A percentile compares a stretch with the other conserved stretches of the same genome.
phyloP scores from a whole-genome alignment of 805 yeast species.

The Blastobotrys chiropterorum region DNA sequence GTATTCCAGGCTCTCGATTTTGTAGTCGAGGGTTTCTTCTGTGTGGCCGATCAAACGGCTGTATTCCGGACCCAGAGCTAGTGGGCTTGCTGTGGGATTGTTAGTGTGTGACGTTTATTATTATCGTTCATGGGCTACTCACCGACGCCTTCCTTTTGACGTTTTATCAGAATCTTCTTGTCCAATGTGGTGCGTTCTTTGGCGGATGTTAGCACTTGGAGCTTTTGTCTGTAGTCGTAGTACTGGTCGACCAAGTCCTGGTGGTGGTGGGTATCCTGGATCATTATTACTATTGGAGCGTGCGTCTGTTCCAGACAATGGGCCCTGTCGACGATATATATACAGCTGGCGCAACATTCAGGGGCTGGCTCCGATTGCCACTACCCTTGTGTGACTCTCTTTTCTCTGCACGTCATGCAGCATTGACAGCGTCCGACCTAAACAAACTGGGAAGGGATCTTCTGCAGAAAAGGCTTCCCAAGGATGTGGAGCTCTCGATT shows the following conservation, averaged over 20 bases:
- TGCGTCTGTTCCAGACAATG: neutral
- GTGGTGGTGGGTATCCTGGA: neutral
- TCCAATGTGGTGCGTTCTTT: neutral
- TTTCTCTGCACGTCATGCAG: neutral
- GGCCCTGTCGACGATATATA: neutral
- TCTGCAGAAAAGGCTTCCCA: neutral
- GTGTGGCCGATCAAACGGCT: constrained; percentile 7
- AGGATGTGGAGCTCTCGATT: neutral
- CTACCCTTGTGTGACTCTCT: neutral
- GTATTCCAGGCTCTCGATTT: neutral
- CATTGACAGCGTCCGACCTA: neutral
- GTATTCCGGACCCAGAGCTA: neutral
- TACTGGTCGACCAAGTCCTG: neutral
- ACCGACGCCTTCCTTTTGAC: neutral
- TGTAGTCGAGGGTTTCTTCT: constrained; percentile 4
- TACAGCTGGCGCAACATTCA: neutral
- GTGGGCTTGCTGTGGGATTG: neutral
- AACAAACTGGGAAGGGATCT: neutral
- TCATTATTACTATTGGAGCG: neutral
- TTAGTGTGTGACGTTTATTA: neutral
- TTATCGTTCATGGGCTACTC: neutral
- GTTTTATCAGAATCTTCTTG: neutral
- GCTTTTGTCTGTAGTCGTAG: neutral
- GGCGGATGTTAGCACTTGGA: neutral
- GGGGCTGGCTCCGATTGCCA: neutral